phyloP scores from a whole-genome alignment of 768 basidiomycete genomes.

The Xerocomus brunneocitrinus region DNA sequence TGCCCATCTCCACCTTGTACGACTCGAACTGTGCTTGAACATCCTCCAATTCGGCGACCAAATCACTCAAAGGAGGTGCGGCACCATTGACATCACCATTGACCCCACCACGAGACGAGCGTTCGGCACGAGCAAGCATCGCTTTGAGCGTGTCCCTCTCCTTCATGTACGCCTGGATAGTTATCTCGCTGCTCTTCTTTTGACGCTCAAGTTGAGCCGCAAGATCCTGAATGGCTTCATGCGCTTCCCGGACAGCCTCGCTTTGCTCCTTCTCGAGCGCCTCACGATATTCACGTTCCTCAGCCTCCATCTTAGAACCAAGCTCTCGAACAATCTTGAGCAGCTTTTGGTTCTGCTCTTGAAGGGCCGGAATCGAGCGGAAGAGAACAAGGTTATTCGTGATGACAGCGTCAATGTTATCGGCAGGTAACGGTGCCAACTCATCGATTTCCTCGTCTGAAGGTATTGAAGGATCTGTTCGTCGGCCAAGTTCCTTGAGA shows the following conservation, averaged over 20 bases:
- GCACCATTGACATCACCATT: constrained; percentile 34
- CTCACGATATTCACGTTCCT: constrained; percentile 73
- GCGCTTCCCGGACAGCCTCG: constrained; percentile 82
- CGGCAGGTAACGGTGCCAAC: constrained; percentile 42
- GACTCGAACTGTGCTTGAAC: constrained; percentile 77
- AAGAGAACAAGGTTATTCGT: constrained; percentile 87
- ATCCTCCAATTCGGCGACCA: constrained; percentile 61
- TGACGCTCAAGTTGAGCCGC: constrained; percentile 75
- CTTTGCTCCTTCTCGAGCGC: constrained; percentile 68
- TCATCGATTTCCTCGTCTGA: constrained; percentile 56
- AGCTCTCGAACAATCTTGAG: constrained; percentile 80
- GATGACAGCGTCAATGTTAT: constrained; percentile 75
- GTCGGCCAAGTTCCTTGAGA: constrained; percentile 73
- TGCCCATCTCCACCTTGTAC: constrained; percentile 74
- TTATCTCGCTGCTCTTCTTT: constrained; percentile 62
- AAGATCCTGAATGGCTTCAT: constrained; percentile 77
- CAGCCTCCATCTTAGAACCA: constrained; percentile 78
- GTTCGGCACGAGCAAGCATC: constrained; percentile 59
- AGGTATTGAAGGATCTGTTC: constrained; percentile 78
- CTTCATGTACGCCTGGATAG: constrained; percentile 77
- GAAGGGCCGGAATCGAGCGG: constrained; percentile 72
- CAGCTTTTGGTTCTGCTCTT: constrained; percentile 88
- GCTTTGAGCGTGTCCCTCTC: constrained; percentile 83
- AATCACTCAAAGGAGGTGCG: constrained; percentile 31
- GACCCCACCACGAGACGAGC: constrained; percentile 13